Base-by-base conservation (phyloP, 1,139 yeast genomes). In the Groenewaldozyma auringiensis region DNA sequence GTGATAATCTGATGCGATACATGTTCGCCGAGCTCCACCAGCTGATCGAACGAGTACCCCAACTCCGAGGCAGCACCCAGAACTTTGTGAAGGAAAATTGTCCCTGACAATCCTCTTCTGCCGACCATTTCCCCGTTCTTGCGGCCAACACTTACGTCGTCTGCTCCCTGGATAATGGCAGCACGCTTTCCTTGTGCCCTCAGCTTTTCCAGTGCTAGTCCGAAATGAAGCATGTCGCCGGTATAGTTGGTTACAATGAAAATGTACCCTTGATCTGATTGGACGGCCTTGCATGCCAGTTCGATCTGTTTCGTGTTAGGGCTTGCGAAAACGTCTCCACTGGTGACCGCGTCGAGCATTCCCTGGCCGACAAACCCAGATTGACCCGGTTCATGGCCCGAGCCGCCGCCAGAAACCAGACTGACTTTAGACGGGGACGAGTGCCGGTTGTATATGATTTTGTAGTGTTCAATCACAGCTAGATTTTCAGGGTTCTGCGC, bases 391-490 rank as follows among this genome's bases (percentile, higher is more conserved):
- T 72, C 76, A 48, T 71, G 76, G 16, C 76, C 76, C 8, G 74
- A 67, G 22, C 96, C 96, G 46, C 96, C 96, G 48, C 96, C 96
- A 41, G 95, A 81, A 25, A 87, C 68, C 45, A 87, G 58, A 2
- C 86, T 74, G 37, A 87, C 55, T 41, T 51, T 46, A 17, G 47
- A 43, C 4, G 33, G 16, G 18, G 50, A 31, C 40, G 49, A 51
- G 22, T 41, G 20, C 9, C 45, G 47, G 36, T 69, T 63, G 56
- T 53, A 70, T 8, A 70, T 47, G 18, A 70, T 70, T 43, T 66
- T 62, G 49, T 70, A 72, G 44, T 64, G 60, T 38, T 66, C 66
- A 13, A 63, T 46, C 14, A 65, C 53, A 2, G 59, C 56, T 8
- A 66, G 53, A 29, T 53, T 48, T 32, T 32, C 36, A 4, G 67